Base-by-base conservation (phyloP, 768 basidiomycete genomes). In the Gymnopilus dilepis region DNA sequence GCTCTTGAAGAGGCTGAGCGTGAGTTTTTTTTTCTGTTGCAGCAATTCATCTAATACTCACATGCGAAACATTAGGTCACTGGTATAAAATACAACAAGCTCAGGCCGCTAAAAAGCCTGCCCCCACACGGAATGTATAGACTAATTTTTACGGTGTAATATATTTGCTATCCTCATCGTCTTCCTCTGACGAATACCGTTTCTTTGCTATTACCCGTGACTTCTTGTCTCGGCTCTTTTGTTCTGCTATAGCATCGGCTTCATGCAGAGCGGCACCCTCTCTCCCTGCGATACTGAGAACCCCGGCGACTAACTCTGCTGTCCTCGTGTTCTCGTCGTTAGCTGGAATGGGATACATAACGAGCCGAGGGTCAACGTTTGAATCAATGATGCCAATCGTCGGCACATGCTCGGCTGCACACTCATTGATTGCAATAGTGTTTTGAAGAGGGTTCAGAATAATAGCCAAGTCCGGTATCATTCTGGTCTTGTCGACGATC, bases 341-440 rank as follows among this genome's bases (percentile, higher is more conserved):
- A n/a, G 94, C 95, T 0, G 95, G 96, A 70, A 99, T 98, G 42
- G 97, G 91, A 74, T 97, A 99, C 84, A 98, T 97, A 63, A 99
- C 96, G 38, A 95, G 82, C 24, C 97, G 88, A 5, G 97, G 97
- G 77, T 99, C 97, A 42, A 88, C 91, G 72, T 99, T 95, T 21
- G 95, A 94, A 76, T 99, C 97, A 56, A 96, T 86, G 61, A 99
- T 88, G 33, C 90, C 97, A 61, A 99, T 88, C 1, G 97, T 99
- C 0, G 97, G 97, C 58, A 99, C 85, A 70, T 96, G 90, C 63
- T 90, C 84, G 58, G 88, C 81, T 15, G 94, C 94, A 69, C 94
- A 96, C 78, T 99, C 97, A 56, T 91, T 87, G 69, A 99, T 91
- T 15, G 94, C 93, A 65, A 87, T 89, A 64, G 91, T 81, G 71